Evolutionary conservation across 2,329 filamentous ascomycete species (phyloP).

Genomic region (Phialocephala sp.): DNA sequence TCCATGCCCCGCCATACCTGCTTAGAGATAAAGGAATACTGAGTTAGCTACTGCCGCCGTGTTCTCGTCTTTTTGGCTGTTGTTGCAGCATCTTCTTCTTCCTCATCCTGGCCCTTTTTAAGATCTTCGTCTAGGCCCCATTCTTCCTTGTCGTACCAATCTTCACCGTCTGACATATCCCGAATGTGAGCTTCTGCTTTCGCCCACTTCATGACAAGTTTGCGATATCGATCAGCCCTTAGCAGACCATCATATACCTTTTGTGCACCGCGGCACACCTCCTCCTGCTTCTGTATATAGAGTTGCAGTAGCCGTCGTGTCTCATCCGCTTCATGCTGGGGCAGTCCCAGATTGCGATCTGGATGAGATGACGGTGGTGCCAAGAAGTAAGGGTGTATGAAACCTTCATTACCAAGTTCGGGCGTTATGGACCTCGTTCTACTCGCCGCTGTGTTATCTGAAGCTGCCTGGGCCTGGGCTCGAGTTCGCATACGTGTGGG

Average conservation of each 20-base stretch:
- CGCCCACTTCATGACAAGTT: conserved; percentile 74
- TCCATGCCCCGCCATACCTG: not conserved
- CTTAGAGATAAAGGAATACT: not conserved
- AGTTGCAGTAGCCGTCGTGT: conserved; percentile 74
- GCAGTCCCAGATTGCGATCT: conserved; percentile 75
- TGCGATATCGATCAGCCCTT: conserved; percentile 73
- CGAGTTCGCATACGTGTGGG: conserved; percentile 61
- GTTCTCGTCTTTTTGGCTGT: conserved; percentile 56
- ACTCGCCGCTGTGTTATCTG: conserved; percentile 43
- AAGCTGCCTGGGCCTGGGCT: conserved; percentile 54
- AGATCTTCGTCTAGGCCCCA: conserved; percentile 77
- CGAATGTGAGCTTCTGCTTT: conserved; percentile 76
- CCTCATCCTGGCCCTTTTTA: conserved; percentile 82
- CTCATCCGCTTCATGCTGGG: conserved; percentile 77
- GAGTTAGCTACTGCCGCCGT: conserved; percentile 42
- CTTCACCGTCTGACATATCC: conserved; percentile 86
- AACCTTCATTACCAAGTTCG: conserved; percentile 54
- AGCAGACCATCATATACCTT: conserved; percentile 74
- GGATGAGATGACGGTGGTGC: conserved; percentile 66
- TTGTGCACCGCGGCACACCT: conserved; percentile 74
- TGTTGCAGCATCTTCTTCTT: conserved; percentile 71
- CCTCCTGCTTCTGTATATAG: conserved; percentile 86
- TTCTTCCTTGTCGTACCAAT: conserved; percentile 85
- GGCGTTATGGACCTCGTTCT: conserved; percentile 46
- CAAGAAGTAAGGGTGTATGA: conserved; percentile 76